Conservation (phyloP, 78 protist species). For the Dictyostelium intermedium region DNA sequence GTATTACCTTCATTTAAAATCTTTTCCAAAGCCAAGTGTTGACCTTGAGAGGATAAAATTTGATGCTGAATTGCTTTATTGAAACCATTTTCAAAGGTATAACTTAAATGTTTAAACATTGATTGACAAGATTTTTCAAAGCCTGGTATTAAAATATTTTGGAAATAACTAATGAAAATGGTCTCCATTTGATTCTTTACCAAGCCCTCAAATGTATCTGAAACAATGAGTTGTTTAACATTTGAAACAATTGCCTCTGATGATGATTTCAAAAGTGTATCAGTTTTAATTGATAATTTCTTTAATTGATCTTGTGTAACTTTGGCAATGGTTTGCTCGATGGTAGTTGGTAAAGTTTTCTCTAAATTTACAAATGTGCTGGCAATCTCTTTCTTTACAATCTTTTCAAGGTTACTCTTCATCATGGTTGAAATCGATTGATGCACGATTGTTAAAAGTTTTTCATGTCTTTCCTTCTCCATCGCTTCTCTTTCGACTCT, state of each 20-base stretch:
- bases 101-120: conserved; percentile 46
- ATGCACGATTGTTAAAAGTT: neutral
- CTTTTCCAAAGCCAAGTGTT: conserved; percentile 3
- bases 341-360: neutral
- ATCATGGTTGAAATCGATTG: neutral
- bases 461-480: conserved; percentile 38
- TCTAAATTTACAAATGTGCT: neutral
- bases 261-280: conserved; percentile 17
- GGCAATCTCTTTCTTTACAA: conserved; percentile 52
- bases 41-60: conserved; percentile 7
- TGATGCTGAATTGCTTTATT: conserved; percentile 38
- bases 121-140: conserved; percentile 57
- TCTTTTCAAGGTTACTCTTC: conserved; percentile 29
- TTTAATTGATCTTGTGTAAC: conserved; percentile 18
- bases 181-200: conserved; percentile 27
- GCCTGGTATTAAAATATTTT: conserved; percentile 48
- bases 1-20: neutral
- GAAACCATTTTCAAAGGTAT: conserved; percentile 31
- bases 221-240: neutral
- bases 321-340: neutral
- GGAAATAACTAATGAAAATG: conserved; percentile 38
- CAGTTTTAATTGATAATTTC: conserved; percentile 8
- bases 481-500: conserved; percentile 12
- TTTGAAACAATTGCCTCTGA: conserved; percentile 2
- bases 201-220: conserved; percentile 12